These are phyloP conservation scores for Terfezia boudieri DNA, from an alignment of 495 filamentous ascomycete species.

Conservation along the genomic window DNA sequence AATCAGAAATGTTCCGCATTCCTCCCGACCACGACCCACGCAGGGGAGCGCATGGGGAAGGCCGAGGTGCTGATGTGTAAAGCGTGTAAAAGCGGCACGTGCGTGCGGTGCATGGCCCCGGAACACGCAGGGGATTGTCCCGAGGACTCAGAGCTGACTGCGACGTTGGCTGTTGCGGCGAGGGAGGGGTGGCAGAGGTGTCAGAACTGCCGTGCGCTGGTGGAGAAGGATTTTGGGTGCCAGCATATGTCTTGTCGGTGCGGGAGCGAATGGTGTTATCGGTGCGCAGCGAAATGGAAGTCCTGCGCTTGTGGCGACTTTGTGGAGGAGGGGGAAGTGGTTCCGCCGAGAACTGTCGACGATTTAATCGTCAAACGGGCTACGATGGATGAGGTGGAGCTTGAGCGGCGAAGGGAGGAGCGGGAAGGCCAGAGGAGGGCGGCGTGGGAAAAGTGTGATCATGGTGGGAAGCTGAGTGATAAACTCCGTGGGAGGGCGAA, in stretches of 20 bases:
- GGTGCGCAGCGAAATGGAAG: constrained; percentile 13
- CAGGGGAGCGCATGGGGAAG: constrained; percentile 18
- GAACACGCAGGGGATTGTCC: constrained; percentile 26
- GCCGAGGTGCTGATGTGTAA: constrained; percentile 19
- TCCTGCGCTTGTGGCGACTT: constrained; percentile 11
- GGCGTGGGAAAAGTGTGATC: background rate
- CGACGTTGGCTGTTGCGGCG: constrained; percentile 21
- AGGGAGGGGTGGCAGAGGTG: constrained; percentile 26
- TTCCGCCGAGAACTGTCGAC: background rate
- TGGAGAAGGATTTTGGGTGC: constrained; percentile 24
- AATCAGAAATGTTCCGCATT: constrained; percentile 22
- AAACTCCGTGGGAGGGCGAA: constrained; percentile 8
- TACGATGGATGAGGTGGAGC: background rate
- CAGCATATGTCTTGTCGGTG: constrained; percentile 26
- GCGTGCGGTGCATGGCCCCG: constrained; percentile 23
- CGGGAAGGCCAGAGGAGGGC: background rate
- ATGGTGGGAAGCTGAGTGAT: background rate
- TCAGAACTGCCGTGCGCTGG: constrained; percentile 20
- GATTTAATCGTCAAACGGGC: background rate
- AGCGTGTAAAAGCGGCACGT: constrained; percentile 20
- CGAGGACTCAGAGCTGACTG: constrained; percentile 20
- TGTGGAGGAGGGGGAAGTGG: constrained; percentile 1
- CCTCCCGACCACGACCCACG: constrained; percentile 15
- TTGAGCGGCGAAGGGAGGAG: background rate
- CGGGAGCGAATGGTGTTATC: constrained; percentile 14